phyloP scores from a whole-genome alignment of 805 yeast genomes.

The Candida morakotiae region DNA sequence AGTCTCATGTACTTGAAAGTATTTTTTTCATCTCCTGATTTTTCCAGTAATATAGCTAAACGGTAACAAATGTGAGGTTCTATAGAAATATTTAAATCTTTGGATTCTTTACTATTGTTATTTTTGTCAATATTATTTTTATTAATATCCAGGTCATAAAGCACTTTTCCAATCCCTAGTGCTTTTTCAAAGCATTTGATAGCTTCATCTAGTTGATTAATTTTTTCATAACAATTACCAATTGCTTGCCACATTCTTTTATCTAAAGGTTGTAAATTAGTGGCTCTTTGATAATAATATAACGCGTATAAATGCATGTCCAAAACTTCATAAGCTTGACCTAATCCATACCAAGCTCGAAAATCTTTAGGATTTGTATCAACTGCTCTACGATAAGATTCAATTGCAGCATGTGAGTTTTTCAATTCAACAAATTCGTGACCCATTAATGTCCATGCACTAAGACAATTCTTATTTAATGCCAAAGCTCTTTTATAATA shows the following conservation, averaged over 20 bases:
- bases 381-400: constrained; percentile 88
- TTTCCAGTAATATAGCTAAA: constrained; percentile 65
- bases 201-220: constrained; percentile 67
- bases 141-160: constrained; percentile 12
- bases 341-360: constrained; percentile 97
- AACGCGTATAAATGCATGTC: constrained; percentile 93
- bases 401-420: constrained; percentile 96
- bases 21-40: constrained; percentile 45
- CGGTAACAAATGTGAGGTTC: constrained; percentile 56
- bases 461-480: constrained; percentile 70
- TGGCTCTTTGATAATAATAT: constrained; percentile 88
- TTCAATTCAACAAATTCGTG: constrained; percentile 96
- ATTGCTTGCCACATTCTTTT: constrained; percentile 96
- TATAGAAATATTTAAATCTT: constrained; percentile 2
- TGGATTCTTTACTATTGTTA: background rate
- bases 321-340: constrained; percentile 95
- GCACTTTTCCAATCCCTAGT: constrained; percentile 44
- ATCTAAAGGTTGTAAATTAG: constrained; percentile 83
- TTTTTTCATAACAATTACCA: constrained; percentile 82
- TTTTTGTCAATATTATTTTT: constrained; percentile 3
- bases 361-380: constrained; percentile 86
- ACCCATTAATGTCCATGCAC: constrained; percentile 98
- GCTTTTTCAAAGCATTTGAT: constrained; percentile 82
- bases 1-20: constrained; percentile 62
- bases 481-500: constrained; percentile 87